Evolutionary conservation across 768 basidiomycete genomes (phyloP), one percentile per base, ranked within the genome.

Genomic region (Suillus clintonianus): DNA sequence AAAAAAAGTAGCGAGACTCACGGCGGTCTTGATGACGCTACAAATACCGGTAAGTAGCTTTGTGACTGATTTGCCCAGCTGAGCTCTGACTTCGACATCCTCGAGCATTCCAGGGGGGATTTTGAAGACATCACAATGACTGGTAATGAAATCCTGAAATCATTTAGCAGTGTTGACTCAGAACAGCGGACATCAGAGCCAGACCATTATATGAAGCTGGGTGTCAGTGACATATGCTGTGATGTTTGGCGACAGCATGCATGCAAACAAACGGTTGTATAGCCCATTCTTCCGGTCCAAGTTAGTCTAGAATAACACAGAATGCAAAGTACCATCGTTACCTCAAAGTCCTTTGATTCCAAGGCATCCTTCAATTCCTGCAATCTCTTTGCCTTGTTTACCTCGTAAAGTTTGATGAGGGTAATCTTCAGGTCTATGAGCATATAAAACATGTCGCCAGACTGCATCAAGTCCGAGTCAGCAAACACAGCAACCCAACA

Each of bases 211-310:
- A 62, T 62, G 24, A 19, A 0, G 22, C 19, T 62, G 62, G 10
- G 56, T 62, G 5, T 62, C 62, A 19, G 41, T 57, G 5, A 61
- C 60, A 22, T 61, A 61, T 32, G 60, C 60, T 22, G 48, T 61
- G 43, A 61, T 61, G 15, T 51, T 61, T 27, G 60, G 60, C 24
- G 45, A 61, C 37, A 61, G 48, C 37, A 61, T 27, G 22, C 60
- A 61, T 13, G 48, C 60, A 51, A 43, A 48, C 17, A 61, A n/a
- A 30, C 32, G 27, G 39, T 30, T 37, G 4, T 43, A 43, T 19
- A 43, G 42, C 19, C 42, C 42, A 43, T 43, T 43, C 42, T 43
- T n/a, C 19, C 4, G 8, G 42, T 43, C 42, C 42, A 43, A 43
- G 19, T 43, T 43, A 43, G 42, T n/a, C 8, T 43, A n/a, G 19